phyloP scores from a whole-genome alignment of 805 yeast species.

The Zygotorulaspora sp. region DNA sequence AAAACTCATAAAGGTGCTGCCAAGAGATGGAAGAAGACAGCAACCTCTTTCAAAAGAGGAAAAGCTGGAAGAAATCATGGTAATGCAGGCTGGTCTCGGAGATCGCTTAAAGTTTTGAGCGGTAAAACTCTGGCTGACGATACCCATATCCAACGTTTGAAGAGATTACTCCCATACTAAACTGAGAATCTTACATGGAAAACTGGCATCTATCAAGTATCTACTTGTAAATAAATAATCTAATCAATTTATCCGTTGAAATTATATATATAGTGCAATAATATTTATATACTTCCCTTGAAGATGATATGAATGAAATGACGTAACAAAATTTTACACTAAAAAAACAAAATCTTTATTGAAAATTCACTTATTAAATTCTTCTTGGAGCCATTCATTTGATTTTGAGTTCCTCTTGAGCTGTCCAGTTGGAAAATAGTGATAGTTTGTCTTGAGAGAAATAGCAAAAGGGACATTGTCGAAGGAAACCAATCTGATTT shows the following conservation, averaged over 20 bases:
- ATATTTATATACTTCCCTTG: no score
- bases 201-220: no score
- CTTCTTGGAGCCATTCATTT: constrained; percentile 53
- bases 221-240: constrained; percentile 2
- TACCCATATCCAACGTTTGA: constrained; percentile 55
- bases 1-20: constrained; percentile 86
- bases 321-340: no score
- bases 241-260: not conserved
- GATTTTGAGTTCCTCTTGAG: constrained; percentile 44
- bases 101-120: constrained; percentile 53
- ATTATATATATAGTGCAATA: not conserved
- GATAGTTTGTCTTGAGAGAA: constrained; percentile 80
- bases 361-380: constrained; percentile 38
- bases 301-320: no score
- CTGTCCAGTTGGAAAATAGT: constrained; percentile 76
- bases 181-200: no score
- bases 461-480: constrained; percentile 85
- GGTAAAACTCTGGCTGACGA: constrained; percentile 54
- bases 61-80: constrained; percentile 90
- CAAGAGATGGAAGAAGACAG: constrained; percentile 78
- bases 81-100: constrained; percentile 78
- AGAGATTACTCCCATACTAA: constrained; percentile 47
- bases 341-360: not conserved
- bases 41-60: constrained; percentile 60
- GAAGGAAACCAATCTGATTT: constrained; percentile 73